A percentile compares a stretch with the other conserved stretches of the same genome.
Conservation (phyloP, 257 asterid genomes). For the Solanum pimpinellifolium region DNA sequence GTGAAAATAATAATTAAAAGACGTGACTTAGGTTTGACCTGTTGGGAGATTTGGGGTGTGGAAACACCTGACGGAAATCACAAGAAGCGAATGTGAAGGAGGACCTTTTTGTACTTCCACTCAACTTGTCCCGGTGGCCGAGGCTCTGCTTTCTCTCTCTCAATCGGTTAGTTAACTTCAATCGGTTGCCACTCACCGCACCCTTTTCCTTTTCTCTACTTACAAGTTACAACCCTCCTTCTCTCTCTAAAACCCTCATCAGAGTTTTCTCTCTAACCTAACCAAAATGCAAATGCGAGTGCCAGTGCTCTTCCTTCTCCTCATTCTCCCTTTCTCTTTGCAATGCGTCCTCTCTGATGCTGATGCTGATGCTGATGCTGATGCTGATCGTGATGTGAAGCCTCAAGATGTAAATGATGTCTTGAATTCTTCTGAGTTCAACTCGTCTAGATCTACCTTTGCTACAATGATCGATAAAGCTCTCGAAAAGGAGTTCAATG, state of each 20-base stretch:
- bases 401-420: constrained; percentile 9
- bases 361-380: constrained; percentile 38
- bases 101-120: constrained; percentile 8
- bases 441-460: constrained; percentile 18
- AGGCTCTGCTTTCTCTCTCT: background rate
- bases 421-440: constrained; percentile 18
- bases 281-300: constrained; percentile 7
- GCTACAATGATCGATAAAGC: constrained; percentile 62
- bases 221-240: background rate
- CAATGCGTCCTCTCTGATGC: constrained; percentile 13
- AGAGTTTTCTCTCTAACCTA: background rate
- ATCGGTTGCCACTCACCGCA: background rate
- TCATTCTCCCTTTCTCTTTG: constrained; percentile 9
- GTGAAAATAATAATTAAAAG: background rate
- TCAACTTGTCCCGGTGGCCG: background rate
- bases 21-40: background rate
- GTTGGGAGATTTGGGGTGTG: background rate
- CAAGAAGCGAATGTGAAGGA: background rate
- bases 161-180: background rate
- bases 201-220: background rate
- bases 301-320: constrained; percentile 1
- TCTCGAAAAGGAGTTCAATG: constrained; percentile 69
- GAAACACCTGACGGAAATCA: background rate
- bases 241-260: background rate
- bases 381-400: constrained; percentile 27